phyloP scores from a whole-genome alignment of 1,139 yeast species.

The Nakaseomyces kungkrabaensis region DNA sequence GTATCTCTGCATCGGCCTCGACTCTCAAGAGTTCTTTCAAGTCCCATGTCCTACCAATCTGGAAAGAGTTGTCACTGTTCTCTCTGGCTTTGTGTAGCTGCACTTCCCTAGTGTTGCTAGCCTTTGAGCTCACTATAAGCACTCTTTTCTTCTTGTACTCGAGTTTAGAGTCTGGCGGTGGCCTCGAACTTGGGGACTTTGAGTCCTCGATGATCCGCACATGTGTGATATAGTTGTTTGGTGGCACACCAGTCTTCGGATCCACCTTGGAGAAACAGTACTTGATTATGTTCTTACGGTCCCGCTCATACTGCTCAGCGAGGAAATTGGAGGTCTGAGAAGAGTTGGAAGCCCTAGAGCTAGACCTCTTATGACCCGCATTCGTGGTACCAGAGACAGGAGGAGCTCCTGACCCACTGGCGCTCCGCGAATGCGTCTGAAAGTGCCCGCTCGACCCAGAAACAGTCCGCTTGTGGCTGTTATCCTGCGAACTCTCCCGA shows the following conservation, averaged over 20 bases:
- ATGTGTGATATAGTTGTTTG: slow-evolving; percentile 50
- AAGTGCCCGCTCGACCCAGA: slow-evolving; percentile 4
- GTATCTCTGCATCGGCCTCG: slow-evolving; percentile 41
- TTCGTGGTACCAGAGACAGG: slow-evolving; percentile 11
- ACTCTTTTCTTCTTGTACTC: slow-evolving; percentile 38
- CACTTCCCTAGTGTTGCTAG: slow-evolving; percentile 51
- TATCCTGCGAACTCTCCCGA: slow-evolving; percentile 27
- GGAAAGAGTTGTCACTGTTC: slow-evolving; percentile 63
- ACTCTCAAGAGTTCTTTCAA: slow-evolving; percentile 58
- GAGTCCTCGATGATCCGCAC: slow-evolving; percentile 48
- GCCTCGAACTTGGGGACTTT: slow-evolving; percentile 37
- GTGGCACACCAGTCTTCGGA: slow-evolving; percentile 30
- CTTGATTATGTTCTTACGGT: slow-evolving; percentile 36
- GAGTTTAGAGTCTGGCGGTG: slow-evolving; percentile 34
- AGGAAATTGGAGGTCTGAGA: slow-evolving; percentile 31
- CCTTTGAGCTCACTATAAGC: slow-evolving; percentile 36
- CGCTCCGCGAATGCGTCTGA: slow-evolving; percentile 3
- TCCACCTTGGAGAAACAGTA: slow-evolving; percentile 38
- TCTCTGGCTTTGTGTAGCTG: slow-evolving; percentile 80
- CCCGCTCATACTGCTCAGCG: slow-evolving; percentile 45
- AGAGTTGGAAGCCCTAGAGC: slow-evolving; percentile 23
- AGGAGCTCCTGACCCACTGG: slow-evolving; percentile 1
- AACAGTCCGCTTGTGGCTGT: slow-evolving; percentile 13
- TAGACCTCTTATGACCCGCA: slow-evolving; percentile 2
- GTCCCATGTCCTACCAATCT: slow-evolving; percentile 92